A percentile compares a stretch with the other conserved stretches of the same genome.
Evolutionary conservation across 1,284 basidiomycete genomes (phyloP).

Genomic region (Coriolopsis trogii): DNA sequence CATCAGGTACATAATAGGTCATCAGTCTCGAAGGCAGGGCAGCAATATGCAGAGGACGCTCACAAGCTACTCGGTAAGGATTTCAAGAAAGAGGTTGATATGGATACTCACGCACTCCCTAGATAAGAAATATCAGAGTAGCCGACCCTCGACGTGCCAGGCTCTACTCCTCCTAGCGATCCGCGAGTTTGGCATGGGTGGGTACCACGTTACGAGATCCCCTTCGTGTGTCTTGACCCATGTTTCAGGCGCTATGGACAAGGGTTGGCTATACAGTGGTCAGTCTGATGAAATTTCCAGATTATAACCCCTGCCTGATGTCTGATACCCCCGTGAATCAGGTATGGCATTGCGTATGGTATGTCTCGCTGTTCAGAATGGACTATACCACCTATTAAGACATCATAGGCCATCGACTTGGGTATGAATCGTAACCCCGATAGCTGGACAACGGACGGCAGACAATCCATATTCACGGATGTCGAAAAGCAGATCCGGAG

Average conservation of each 20-base stretch:
- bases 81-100: too few relatives aligned
- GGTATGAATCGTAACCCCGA: constrained; percentile 83
- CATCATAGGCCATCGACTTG: constrained; percentile 74
- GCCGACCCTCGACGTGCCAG: constrained; percentile 72
- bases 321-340: constrained; percentile 28
- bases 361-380: constrained; percentile 7
- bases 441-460: constrained; percentile 72
- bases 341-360: constrained; percentile 83
- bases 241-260: constrained; percentile 75
- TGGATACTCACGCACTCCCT: too few relatives aligned
- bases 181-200: constrained; percentile 81
- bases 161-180: constrained; percentile 79
- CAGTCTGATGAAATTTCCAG: too few relatives aligned
- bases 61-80: constrained; percentile 64
- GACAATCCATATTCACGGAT: constrained; percentile 63
- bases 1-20: constrained; percentile 39
- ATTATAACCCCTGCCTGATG: neutral
- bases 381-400: neutral
- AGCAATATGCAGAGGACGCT: constrained; percentile 69
- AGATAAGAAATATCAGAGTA: constrained; percentile 71
- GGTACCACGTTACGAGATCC: too few relatives aligned
- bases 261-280: constrained; percentile 84
- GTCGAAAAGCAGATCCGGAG: constrained; percentile 77
- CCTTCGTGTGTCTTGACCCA: too few relatives aligned
- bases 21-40: constrained; percentile 72